phyloP scores from a whole-genome alignment of 208 protist species.

The Trypanosoma rangeli region DNA sequence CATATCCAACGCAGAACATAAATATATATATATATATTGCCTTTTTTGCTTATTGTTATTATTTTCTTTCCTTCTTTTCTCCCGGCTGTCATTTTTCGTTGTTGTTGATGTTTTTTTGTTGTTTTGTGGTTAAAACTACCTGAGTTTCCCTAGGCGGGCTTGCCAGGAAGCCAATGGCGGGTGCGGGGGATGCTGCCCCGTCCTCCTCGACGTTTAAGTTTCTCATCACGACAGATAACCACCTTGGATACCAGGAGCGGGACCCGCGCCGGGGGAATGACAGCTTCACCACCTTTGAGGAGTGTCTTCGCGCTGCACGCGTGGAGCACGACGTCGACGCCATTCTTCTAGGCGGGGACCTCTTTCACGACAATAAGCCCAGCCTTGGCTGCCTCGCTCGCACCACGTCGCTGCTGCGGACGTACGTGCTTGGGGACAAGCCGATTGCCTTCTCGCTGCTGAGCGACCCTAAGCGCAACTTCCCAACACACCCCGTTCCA shows the following conservation, averaged over 20 bases:
- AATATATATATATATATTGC: too few species aligned
- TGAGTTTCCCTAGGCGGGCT: neutral
- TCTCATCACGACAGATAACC: conserved; percentile 96
- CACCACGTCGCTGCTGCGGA: conserved; percentile 86
- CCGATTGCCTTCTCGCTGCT: conserved; percentile 91
- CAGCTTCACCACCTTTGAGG: conserved; percentile 98
- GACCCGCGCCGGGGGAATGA: conserved; percentile 97
- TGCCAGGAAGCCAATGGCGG: neutral
- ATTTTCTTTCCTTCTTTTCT: too few species aligned
- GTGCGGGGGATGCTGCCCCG: conserved; percentile 4
- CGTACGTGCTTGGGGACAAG: conserved; percentile 92
- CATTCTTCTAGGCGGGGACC: conserved; percentile 97
- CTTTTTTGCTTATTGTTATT: too few species aligned
- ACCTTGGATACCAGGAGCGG: conserved; percentile 95
- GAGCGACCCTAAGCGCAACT: conserved; percentile 91
- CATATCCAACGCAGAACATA: too few species aligned
- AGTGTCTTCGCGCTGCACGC: conserved; percentile 94
- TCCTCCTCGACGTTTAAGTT: conserved; percentile 76
- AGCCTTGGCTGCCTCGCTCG: conserved; percentile 90
- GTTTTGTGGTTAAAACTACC: conserved; percentile 17
- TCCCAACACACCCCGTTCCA: conserved; percentile 81
- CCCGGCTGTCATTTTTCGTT: too few species aligned
- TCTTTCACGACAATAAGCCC: conserved; percentile 99
- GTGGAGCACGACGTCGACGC: conserved; percentile 95
- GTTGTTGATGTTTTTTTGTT: neutral